Percentiles rank a stretch among this genome's conserved stretches.
Conservation (phyloP, 2,329 filamentous ascomycete species). For the Aspergillus ochraceus region DNA sequence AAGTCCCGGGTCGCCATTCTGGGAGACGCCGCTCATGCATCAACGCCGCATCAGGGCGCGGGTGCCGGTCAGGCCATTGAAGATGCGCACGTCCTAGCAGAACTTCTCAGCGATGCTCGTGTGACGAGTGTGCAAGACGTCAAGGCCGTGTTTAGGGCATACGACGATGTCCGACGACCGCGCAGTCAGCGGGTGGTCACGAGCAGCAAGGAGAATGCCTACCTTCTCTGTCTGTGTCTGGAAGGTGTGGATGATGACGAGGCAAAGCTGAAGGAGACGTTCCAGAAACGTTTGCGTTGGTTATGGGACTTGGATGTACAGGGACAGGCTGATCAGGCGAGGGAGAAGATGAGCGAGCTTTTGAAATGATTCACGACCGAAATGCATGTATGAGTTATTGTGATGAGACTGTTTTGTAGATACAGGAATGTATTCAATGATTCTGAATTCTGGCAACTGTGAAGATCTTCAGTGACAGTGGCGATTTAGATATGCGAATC, state of each 20-base stretch:
- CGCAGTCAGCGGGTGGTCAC: slow-evolving; percentile 52
- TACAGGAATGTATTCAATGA: too few relatives aligned
- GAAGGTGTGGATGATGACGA: slow-evolving; percentile 29
- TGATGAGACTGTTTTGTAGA: too few relatives aligned
- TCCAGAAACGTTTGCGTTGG: slow-evolving; percentile 29
- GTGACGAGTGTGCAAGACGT: slow-evolving; percentile 36
- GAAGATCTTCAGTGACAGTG: too few relatives aligned
- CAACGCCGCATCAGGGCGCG: slow-evolving; percentile 38
- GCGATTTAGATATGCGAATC: too few relatives aligned
- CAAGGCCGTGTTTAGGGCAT: slow-evolving; percentile 51
- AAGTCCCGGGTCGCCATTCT: slow-evolving; percentile 32
- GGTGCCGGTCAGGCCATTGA: slow-evolving; percentile 43
- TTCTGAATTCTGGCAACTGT: too few relatives aligned
- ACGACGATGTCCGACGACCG: slow-evolving; percentile 51
- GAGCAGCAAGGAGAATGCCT: slow-evolving; percentile 49
- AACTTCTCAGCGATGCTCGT: slow-evolving; percentile 45
- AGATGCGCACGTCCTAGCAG: slow-evolving; percentile 40
- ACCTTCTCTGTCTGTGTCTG: slow-evolving; percentile 28
- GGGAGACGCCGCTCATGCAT: slow-evolving; percentile 42
- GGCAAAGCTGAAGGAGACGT: slow-evolving; percentile 23
- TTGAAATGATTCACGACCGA: not conserved
- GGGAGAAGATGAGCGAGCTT: slow-evolving; percentile 15
- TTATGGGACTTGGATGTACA: slow-evolving; percentile 37
- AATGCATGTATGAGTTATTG: not conserved
- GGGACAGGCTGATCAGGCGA: slow-evolving; percentile 25